Percentiles rank a stretch among this genome's conserved stretches.
Evolutionary conservation across 2,329 filamentous ascomycete genomes (phyloP).

Genomic region (Orbilia javanica): DNA sequence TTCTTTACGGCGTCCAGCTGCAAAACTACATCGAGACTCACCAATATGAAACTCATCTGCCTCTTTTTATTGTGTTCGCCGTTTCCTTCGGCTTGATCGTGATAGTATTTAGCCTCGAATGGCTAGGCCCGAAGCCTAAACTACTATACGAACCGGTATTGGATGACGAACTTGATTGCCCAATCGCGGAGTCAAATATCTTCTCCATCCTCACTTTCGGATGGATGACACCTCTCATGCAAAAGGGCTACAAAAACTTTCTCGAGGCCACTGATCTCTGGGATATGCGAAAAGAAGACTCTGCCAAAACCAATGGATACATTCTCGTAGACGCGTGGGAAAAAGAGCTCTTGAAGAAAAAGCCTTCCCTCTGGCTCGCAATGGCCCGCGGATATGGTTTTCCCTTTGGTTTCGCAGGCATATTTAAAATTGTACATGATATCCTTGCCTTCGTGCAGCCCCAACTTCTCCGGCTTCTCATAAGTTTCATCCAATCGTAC

Average conservation of each 20-base stretch:
- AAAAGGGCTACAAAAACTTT: slow-evolving; percentile 88
- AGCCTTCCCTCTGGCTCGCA: slow-evolving; percentile 88
- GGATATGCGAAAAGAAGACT: slow-evolving; percentile 85
- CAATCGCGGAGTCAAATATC: slow-evolving; percentile 89
- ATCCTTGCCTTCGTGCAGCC: slow-evolving; percentile 88
- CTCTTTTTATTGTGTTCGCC: slow-evolving; percentile 83
- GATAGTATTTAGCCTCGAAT: slow-evolving; percentile 82
- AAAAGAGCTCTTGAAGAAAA: slow-evolving; percentile 77
- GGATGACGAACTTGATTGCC: slow-evolving; percentile 69
- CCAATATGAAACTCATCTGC: slow-evolving; percentile 74
- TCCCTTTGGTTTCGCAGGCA: slow-evolving; percentile 81
- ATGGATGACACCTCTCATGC: slow-evolving; percentile 99
- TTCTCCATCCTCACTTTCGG: slow-evolving; percentile 95
- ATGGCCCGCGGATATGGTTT: slow-evolving; percentile 85
- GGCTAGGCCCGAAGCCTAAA: slow-evolving; percentile 81
- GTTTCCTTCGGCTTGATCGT: slow-evolving; percentile 78
- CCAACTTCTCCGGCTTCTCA: slow-evolving; percentile 85
- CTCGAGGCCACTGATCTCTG: slow-evolving; percentile 95
- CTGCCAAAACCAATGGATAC: slow-evolving; percentile 78
- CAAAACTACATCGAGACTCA: slow-evolving; percentile 86
- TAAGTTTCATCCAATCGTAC: slow-evolving; percentile 87
- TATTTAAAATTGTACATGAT: slow-evolving; percentile 93
- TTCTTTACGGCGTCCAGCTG: slow-evolving; percentile 83
- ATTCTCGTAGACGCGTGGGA: slow-evolving; percentile 82
- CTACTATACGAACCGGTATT: slow-evolving; percentile 73